These are phyloP conservation scores for Alternaria sp. DNA, from an alignment of 2,329 filamentous ascomycete genomes.

Conservation along the genomic window DNA sequence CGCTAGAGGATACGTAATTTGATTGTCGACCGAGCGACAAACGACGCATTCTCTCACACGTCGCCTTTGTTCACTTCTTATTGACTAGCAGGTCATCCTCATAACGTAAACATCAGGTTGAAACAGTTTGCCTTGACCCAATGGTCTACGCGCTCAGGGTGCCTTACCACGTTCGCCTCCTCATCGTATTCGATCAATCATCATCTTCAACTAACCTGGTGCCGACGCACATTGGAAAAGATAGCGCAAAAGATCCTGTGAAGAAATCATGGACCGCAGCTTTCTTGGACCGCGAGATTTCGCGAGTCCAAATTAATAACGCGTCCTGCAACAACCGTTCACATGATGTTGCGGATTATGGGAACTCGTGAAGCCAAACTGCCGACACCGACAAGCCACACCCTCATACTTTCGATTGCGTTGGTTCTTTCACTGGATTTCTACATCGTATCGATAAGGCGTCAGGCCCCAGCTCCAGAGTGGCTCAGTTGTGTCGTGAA, in stretches of 20 bases:
- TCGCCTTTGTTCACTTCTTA: background rate
- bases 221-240: no score
- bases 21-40: conserved; percentile 1
- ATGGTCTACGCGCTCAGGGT: background rate
- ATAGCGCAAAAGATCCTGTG: no score
- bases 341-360: background rate
- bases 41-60: background rate
- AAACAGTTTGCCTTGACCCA: background rate
- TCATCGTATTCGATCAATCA: background rate
- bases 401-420: no score
- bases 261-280: background rate
- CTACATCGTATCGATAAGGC: no score
- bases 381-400: no score
- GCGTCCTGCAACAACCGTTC: background rate
- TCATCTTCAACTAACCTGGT: background rate
- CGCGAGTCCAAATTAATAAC: background rate
- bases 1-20: conserved; percentile 11
- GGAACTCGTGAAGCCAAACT: background rate
- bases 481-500: no score
- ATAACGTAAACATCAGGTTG: background rate
- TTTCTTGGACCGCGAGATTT: background rate
- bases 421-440: no score
- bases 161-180: background rate
- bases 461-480: no score
- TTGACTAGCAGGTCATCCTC: background rate